These are phyloP conservation scores for Aspergillus quadricinctus DNA, from an alignment of 2,329 filamentous ascomycete species.

Conservation along the genomic window DNA sequence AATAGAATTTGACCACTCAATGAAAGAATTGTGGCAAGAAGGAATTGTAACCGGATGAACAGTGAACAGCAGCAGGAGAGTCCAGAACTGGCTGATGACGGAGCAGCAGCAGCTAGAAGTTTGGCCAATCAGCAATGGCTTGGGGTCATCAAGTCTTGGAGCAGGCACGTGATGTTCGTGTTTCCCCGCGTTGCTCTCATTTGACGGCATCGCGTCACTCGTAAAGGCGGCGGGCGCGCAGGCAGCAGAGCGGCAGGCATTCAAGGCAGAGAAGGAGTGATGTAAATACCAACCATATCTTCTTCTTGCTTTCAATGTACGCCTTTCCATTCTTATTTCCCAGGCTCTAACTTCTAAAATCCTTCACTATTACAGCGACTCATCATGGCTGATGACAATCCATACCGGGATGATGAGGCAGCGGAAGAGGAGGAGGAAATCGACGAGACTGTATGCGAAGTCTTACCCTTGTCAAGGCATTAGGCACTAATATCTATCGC, in stretches of 20 bases:
- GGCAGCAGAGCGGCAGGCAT: constrained; percentile 20
- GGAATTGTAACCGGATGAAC: neutral
- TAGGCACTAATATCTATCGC: neutral
- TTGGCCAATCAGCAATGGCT: constrained; percentile 24
- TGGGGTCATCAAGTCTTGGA: constrained; percentile 26
- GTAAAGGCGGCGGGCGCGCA: constrained; percentile 2
- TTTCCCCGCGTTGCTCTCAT: constrained; percentile 20
- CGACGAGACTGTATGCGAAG: constrained; percentile 38
- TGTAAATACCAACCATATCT: neutral
- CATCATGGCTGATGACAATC: constrained; percentile 35
- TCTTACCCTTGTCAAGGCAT: neutral
- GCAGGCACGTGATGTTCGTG: constrained; percentile 34
- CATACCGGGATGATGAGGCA: constrained; percentile 36
- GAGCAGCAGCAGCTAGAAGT: constrained; percentile 7
- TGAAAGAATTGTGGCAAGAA: neutral
- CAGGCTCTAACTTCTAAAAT: neutral
- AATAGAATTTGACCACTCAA: neutral
- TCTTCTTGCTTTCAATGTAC: neutral
- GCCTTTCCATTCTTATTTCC: neutral
- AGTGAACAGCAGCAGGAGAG: neutral
- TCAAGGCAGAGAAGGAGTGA: neutral
- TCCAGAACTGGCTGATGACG: constrained; percentile 15
- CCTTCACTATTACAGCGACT: neutral
- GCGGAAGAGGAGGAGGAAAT: constrained; percentile 45
- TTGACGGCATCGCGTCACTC: constrained; percentile 21